Conservation (phyloP, 192 early-diverging fungal genomes). For the Tieghemiomyces parasiticus region DNA sequence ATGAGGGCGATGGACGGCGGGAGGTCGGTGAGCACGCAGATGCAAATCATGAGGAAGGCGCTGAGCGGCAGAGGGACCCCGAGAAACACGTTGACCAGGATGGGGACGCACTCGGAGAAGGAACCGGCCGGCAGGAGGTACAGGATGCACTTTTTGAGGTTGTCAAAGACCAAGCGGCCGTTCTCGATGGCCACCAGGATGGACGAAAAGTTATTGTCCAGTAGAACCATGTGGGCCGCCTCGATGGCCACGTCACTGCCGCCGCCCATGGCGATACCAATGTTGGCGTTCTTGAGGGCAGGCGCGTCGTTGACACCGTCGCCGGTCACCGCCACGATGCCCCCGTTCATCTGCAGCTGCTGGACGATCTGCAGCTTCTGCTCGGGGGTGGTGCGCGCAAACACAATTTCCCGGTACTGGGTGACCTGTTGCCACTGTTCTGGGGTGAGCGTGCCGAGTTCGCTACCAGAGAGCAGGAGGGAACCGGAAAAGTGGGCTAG, state of each 20-base stretch:
- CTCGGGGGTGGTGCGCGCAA: slow-evolving; percentile 76
- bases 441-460: slow-evolving; percentile 38
- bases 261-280: slow-evolving; percentile 76
- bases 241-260: slow-evolving; percentile 69
- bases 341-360: slow-evolving; percentile 49
- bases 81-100: slow-evolving; percentile 61
- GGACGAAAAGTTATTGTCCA: slow-evolving; percentile 51
- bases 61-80: slow-evolving; percentile 71
- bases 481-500: slow-evolving; percentile 9
- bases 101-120: slow-evolving; percentile 60
- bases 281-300: slow-evolving; percentile 74
- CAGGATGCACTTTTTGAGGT: slow-evolving; percentile 73
- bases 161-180: slow-evolving; percentile 74
- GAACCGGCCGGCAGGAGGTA: slow-evolving; percentile 69
- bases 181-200: slow-evolving; percentile 57
- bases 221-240: slow-evolving; percentile 46
- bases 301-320: slow-evolving; percentile 89
- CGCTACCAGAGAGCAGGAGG: slow-evolving; percentile 50
- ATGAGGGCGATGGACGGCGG: slow-evolving; percentile 49
- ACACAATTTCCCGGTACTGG: slow-evolving; percentile 59
- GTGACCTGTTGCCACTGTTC: slow-evolving; percentile 55
- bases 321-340: slow-evolving; percentile 74
- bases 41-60: slow-evolving; percentile 64
- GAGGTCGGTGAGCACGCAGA: slow-evolving; percentile 48
- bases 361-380: slow-evolving; percentile 76